Evolutionary conservation across 495 filamentous ascomycete species (phyloP).

Genomic region (Glarea lozoyensis): DNA sequence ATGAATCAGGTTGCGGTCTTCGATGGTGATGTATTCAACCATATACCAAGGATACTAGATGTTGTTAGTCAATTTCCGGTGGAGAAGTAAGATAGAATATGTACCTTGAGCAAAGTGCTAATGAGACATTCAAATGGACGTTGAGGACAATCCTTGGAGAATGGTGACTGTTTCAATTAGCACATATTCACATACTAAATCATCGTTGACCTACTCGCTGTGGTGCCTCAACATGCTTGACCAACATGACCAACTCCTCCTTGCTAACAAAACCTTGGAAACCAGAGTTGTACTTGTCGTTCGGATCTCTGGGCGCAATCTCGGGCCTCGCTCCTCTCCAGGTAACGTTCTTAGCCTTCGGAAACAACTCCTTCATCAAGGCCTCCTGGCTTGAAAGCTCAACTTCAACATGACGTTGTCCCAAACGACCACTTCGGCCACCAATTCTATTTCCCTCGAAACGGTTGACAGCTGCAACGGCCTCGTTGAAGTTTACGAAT

Average conservation of each 20-base stretch:
- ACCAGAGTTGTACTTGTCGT: slow-evolving; percentile 49
- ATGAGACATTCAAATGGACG: slow-evolving; percentile 69
- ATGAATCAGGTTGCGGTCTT: slow-evolving; percentile 52
- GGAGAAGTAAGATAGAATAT: neutral
- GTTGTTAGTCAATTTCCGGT: neutral
- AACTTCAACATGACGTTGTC: slow-evolving; percentile 55
- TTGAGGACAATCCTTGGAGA: slow-evolving; percentile 54
- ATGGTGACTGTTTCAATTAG: slow-evolving; percentile 46
- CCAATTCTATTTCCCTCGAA: slow-evolving; percentile 27
- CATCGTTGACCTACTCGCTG: slow-evolving; percentile 46
- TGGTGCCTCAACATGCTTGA: slow-evolving; percentile 60
- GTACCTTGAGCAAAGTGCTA: slow-evolving; percentile 62
- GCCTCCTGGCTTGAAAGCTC: slow-evolving; percentile 48
- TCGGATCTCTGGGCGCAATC: slow-evolving; percentile 26
- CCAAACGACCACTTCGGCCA: slow-evolving; percentile 46
- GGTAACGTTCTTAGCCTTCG: slow-evolving; percentile 49
- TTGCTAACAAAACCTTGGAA: slow-evolving; percentile 62
- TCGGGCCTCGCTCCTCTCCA: slow-evolving; percentile 47
- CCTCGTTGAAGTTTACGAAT: slow-evolving; percentile 45
- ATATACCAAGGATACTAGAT: slow-evolving; percentile 62
- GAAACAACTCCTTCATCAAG: slow-evolving; percentile 61
- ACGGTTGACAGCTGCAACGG: slow-evolving; percentile 40
- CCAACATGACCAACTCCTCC: slow-evolving; percentile 61
- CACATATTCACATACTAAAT: neutral
- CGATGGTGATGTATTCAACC: slow-evolving; percentile 51